Conservation (phyloP, 2,329 filamentous ascomycete genomes). For the Aspergillus quadricinctus region DNA sequence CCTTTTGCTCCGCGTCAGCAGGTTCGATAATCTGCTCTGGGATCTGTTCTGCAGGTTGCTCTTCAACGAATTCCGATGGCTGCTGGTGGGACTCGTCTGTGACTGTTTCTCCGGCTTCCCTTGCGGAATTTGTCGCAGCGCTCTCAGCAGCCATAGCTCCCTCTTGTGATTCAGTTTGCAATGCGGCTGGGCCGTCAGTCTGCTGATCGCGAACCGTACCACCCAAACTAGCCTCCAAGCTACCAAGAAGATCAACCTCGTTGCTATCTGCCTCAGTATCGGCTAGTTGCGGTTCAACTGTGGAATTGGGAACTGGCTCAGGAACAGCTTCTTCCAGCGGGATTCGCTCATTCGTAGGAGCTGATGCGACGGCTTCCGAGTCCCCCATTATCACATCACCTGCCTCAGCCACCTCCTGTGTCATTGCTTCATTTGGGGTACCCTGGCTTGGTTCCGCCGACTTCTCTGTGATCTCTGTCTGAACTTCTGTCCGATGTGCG, state of each 20-base stretch:
- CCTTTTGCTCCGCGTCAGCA: background rate
- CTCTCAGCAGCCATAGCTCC: background rate
- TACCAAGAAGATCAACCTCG: slow-evolving; percentile 45
- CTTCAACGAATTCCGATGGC: background rate
- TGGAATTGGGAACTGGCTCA: background rate
- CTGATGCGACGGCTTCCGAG: background rate
- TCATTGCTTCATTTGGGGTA: slow-evolving; percentile 3
- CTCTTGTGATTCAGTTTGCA: slow-evolving; percentile 1
- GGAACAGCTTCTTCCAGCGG: slow-evolving; percentile 11
- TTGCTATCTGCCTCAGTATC: slow-evolving; percentile 12
- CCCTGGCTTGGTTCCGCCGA: slow-evolving; percentile 6
- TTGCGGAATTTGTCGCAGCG: background rate
- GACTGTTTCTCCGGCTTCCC: background rate
- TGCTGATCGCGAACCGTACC: slow-evolving; percentile 6
- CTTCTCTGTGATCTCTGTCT: slow-evolving; percentile 6
- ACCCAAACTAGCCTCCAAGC: slow-evolving; percentile 42
- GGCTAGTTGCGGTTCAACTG: background rate
- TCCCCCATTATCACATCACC: slow-evolving; percentile 8
- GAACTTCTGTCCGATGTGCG: background rate
- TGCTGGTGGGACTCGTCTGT: background rate
- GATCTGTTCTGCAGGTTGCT: background rate
- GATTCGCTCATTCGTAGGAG: slow-evolving; percentile 1
- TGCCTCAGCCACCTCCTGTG: slow-evolving; percentile 1
- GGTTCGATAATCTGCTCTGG: slow-evolving; percentile 1
- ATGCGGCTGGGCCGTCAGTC: slow-evolving; percentile 1